Evolutionary conservation across 75 land plant species (phyloP), one percentile per base, ranked within the genome.

Genomic region (Pinus taeda): DNA sequence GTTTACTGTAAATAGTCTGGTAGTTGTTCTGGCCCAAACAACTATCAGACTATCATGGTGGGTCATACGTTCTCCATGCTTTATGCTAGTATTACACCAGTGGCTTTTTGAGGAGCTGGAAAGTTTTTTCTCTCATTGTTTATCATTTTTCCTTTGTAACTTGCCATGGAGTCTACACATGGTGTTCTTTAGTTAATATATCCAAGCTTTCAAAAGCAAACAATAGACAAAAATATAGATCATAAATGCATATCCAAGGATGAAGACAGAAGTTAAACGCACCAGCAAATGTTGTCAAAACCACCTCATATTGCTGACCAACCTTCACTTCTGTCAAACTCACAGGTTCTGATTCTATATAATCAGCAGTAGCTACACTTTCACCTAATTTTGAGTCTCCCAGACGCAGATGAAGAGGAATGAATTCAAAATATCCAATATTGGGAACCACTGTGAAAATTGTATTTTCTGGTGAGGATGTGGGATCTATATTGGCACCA

Each of bases 281-380:
- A 95, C 98, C 98, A 73, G 91, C 83, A 78, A 71, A 76, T 75
- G 76, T 96, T 37, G 98, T 96, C 71, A 93, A 22, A 17, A 93
- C 73, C 24, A 96, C 76, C 74, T 96, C 98, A 83, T 96, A 96
- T 78, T 93, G 90, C 74, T 92, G 83, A 1, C 95, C 97, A 26
- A 94, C 73, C 79, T 90, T 62, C 56, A 96, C 91, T 39, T 94
- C 91, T 59, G 91, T 84, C 15, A 96, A 67, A 1, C 91, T 89
- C 26, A 92, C 76, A 9, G 95, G 90, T 22, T 83, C 64, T 0
- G 66, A 6, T 42, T 69, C 72, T 18, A 37, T 18, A 69, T 21
- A 64, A 74, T 59, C 26, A 57, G 77, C 70, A 58, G 15, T 18
- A 33, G 71, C 71, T 67, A 67, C 49, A 67, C 9, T 67, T n/a